Percentiles rank a stretch among this genome's conserved stretches.
phyloP scores from a whole-genome alignment of 2,329 filamentous ascomycete species.

The Hypoxylon sp. region DNA sequence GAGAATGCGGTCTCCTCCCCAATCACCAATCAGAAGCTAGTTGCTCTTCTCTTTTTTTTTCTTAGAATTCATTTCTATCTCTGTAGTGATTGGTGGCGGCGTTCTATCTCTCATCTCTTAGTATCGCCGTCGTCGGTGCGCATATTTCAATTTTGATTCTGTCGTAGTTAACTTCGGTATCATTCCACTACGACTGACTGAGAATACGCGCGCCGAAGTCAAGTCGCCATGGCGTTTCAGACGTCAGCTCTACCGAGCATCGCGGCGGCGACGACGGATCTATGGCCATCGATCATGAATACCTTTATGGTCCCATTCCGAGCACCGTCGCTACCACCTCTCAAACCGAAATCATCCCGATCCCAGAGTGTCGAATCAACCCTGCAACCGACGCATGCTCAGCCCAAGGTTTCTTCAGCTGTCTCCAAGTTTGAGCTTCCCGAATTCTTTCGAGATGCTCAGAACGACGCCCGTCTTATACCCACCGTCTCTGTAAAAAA shows the following conservation, averaged over 20 bases:
- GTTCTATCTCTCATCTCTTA: constrained; percentile 18
- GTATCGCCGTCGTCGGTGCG: constrained; percentile 24
- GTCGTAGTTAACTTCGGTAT: constrained; percentile 4
- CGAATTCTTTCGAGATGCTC: constrained; percentile 55
- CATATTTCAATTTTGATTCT: constrained; percentile 17
- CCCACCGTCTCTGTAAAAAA: constrained; percentile 35
- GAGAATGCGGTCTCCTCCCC: constrained; percentile 44
- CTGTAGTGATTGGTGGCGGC: constrained; percentile 31
- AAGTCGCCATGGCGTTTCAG: constrained; percentile 53
- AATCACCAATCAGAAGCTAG: constrained; percentile 39
- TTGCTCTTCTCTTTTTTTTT: constrained; percentile 36
- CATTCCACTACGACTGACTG: constrained; percentile 17
- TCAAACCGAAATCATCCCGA: constrained; percentile 28
- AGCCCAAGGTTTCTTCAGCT: constrained; percentile 30
- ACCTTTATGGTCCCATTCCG: constrained; percentile 58
- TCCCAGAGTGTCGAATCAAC: constrained; percentile 28
- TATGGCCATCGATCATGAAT: constrained; percentile 64
- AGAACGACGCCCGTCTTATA: constrained; percentile 43
- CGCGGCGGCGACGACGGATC: constrained; percentile 60
- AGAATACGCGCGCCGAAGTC: constrained; percentile 27
- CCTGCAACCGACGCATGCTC: constrained; percentile 26
- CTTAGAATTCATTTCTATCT: constrained; percentile 34
- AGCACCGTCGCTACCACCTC: constrained; percentile 41
- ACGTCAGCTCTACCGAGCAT: constrained; percentile 56
- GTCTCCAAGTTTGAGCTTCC: constrained; percentile 51